Conservation (phyloP, 2,329 filamentous ascomycete species). For the Hypoxylon sp. region DNA sequence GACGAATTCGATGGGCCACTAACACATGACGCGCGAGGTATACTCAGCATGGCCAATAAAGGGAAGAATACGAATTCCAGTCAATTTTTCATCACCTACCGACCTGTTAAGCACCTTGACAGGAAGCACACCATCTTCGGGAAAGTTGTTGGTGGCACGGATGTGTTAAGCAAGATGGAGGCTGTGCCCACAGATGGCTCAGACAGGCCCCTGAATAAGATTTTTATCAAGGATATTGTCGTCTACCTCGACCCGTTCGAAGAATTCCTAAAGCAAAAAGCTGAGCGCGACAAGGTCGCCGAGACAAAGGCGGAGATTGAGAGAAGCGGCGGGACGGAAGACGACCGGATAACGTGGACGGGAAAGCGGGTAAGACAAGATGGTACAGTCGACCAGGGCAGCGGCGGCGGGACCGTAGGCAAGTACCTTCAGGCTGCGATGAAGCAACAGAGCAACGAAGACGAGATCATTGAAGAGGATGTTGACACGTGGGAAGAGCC, state of each 20-base stretch:
- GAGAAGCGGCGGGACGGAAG: slow-evolving; percentile 80
- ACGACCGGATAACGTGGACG: slow-evolving; percentile 95
- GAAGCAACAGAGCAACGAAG: slow-evolving; percentile 59
- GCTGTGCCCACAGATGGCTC: slow-evolving; percentile 80
- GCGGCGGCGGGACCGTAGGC: slow-evolving; percentile 69
- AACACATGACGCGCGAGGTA: slow-evolving; percentile 84
- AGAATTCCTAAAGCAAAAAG: slow-evolving; percentile 85
- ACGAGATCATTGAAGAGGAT: slow-evolving; percentile 73
- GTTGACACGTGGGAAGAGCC: slow-evolving; percentile 79
- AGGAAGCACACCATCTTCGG: slow-evolving; percentile 98
- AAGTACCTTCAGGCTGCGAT: slow-evolving; percentile 83
- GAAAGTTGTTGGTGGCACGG: slow-evolving; percentile 81
- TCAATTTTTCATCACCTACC: slow-evolving; percentile 96
- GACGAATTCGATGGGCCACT: slow-evolving; percentile 94
- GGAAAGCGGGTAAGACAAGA: slow-evolving; percentile 86
- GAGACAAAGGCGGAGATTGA: slow-evolving; percentile 73
- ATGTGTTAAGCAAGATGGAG: slow-evolving; percentile 83
- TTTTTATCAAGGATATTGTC: slow-evolving; percentile 84
- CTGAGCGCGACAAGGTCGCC: slow-evolving; percentile 71
- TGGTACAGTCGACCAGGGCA: slow-evolving; percentile 67
- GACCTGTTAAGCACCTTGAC: slow-evolving; percentile 86
- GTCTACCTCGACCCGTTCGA: slow-evolving; percentile 96
- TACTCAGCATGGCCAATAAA: slow-evolving; percentile 97
- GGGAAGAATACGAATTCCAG: slow-evolving; percentile 97
- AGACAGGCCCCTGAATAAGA: slow-evolving; percentile 81